Conservation (phyloP, 2,329 filamentous ascomycete species). For the Verticillium nubilum region DNA sequence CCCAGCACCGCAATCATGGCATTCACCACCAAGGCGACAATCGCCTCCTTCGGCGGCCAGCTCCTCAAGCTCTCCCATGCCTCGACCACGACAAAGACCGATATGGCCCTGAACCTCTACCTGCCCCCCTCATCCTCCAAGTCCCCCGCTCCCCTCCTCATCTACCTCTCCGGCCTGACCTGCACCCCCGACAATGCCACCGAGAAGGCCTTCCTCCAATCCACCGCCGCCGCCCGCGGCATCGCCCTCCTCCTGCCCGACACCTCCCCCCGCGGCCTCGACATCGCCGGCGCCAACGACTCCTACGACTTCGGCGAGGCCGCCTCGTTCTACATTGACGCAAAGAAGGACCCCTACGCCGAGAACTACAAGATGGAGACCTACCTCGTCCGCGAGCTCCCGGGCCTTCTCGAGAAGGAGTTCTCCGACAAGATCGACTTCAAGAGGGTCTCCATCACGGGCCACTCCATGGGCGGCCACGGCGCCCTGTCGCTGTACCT, state of each 20-base stretch:
- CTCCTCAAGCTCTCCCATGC: constrained; percentile 90
- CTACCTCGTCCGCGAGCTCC: constrained; percentile 89
- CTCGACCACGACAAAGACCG: constrained; percentile 71
- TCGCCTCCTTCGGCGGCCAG: constrained; percentile 88
- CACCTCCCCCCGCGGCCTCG: constrained; percentile 81
- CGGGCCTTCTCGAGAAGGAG: constrained; percentile 63
- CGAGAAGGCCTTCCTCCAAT: constrained; percentile 87
- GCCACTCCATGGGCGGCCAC: constrained; percentile 97
- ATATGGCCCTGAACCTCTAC: constrained; percentile 92
- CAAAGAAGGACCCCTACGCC: constrained; percentile 67
- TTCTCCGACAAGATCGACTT: constrained; percentile 67
- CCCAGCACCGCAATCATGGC: constrained; percentile 53
- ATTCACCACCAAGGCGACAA: constrained; percentile 84
- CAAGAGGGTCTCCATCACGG: constrained; percentile 72
- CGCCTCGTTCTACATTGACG: constrained; percentile 93
- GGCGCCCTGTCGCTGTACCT: constrained; percentile 89
- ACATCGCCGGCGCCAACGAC: constrained; percentile 80
- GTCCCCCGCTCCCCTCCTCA: constrained; percentile 67
- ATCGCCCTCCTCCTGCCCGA: constrained; percentile 95
- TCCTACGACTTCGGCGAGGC: constrained; percentile 86
- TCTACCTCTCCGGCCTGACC: constrained; percentile 91
- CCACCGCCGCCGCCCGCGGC: constrained; percentile 69
- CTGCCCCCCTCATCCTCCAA: constrained; percentile 66
- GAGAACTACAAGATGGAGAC: constrained; percentile 89
- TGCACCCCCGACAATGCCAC: constrained; percentile 86